These are phyloP conservation scores for Epithemia pelagica DNA, from an alignment of 108 stramenopile species.

Conservation along the genomic window DNA sequence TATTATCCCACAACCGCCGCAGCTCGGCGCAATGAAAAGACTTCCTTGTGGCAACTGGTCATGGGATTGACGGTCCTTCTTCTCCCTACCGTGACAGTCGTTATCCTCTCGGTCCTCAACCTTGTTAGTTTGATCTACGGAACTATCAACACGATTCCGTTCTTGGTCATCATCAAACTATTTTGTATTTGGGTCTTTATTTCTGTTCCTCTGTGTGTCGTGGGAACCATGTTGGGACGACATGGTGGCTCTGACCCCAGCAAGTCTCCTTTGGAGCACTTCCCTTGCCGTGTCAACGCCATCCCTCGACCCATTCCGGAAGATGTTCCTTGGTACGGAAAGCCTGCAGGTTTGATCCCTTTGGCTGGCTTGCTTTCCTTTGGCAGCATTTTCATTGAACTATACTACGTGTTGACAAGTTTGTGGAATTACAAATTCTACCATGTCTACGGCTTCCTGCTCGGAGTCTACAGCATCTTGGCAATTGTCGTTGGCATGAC, in stretches of 20 bases:
- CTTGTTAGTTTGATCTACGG: constrained; percentile 76
- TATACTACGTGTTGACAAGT: constrained; percentile 92
- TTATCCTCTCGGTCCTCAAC: constrained; percentile 69
- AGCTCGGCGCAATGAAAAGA: constrained; percentile 28
- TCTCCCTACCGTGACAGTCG: constrained; percentile 71
- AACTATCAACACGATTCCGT: constrained; percentile 88
- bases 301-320: constrained; percentile 94
- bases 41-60: constrained; percentile 63
- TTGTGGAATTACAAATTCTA: constrained; percentile 99
- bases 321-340: constrained; percentile 89
- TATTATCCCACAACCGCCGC: constrained; percentile 74
- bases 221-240: constrained; percentile 91
- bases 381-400: constrained; percentile 97
- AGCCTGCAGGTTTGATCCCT: constrained; percentile 80
- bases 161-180: constrained; percentile 84
- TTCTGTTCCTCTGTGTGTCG: constrained; percentile 87
- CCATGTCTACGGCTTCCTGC: constrained; percentile 97
- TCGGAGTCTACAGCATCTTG: constrained; percentile 93
- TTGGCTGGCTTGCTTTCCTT: constrained; percentile 90
- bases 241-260: constrained; percentile 48
- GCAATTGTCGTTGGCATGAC: constrained; percentile 93
- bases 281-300: constrained; percentile 96
- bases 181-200: constrained; percentile 92
- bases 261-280: constrained; percentile 28
- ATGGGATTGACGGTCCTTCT: constrained; percentile 92